A percentile compares a stretch with the other conserved stretches of the same genome.
phyloP scores from a whole-genome alignment of 2,329 filamentous ascomycete species.

The Sphaerostilbella broomeana region DNA sequence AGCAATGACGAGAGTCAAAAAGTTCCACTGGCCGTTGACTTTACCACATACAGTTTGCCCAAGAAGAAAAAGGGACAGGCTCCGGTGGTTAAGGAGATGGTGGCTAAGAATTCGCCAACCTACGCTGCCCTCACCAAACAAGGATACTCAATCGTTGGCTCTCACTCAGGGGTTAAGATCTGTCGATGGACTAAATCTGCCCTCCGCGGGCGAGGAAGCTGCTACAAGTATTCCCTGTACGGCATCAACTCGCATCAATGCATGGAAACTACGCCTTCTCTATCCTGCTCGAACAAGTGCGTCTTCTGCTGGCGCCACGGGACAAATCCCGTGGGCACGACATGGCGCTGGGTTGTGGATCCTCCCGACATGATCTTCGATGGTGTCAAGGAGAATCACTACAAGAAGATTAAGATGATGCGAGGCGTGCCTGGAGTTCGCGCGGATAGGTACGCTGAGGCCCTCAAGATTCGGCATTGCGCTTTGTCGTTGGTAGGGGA shows the following conservation, averaged over 20 bases:
- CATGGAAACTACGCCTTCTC: constrained; percentile 94
- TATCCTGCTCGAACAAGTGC: constrained; percentile 97
- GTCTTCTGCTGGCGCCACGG: constrained; percentile 99
- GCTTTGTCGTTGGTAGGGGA: constrained; percentile 89
- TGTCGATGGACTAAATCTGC: constrained; percentile 98
- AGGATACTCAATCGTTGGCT: constrained; percentile 91
- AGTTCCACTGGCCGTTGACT: constrained; percentile 70
- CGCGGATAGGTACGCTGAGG: constrained; percentile 85
- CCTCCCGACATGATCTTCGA: constrained; percentile 83
- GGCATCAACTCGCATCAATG: constrained; percentile 94
- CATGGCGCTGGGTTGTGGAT: constrained; percentile 94
- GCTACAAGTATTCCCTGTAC: constrained; percentile 98
- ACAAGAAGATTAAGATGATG: constrained; percentile 97
- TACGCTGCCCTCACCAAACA: constrained; percentile 88
- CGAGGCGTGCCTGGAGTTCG: constrained; percentile 88
- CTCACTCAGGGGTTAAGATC: constrained; percentile 94
- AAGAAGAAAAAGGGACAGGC: constrained; percentile 38
- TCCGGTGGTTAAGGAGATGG: constrained; percentile 75
- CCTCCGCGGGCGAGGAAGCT: constrained; percentile 84
- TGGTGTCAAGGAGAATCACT: constrained; percentile 85
- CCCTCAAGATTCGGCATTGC: constrained; percentile 88
- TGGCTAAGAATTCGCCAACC: constrained; percentile 82
- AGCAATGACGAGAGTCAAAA: constrained; percentile 24
- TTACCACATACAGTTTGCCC: constrained; percentile 62
- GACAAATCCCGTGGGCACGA: constrained; percentile 93